These are phyloP conservation scores for Phycomyces nitens DNA, from an alignment of 192 early-diverging fungal genomes.

Conservation along the genomic window DNA sequence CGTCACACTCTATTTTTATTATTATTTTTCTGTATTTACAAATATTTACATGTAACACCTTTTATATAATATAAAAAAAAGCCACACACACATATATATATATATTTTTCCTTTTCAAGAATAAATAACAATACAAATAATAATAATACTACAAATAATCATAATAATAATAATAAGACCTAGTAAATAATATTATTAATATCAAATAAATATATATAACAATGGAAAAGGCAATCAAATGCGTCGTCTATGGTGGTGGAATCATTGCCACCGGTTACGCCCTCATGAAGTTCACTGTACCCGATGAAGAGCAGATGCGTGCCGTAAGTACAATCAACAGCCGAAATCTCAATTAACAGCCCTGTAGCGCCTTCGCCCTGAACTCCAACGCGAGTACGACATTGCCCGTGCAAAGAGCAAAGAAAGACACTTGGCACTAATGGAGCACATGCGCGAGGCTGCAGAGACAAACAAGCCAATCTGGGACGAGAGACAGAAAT, in stretches of 20 bases:
- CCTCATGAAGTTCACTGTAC: slow-evolving; percentile 49
- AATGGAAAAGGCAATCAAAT: slow-evolving; percentile 46
- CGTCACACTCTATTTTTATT: too few relatives aligned
- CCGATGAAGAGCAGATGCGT: slow-evolving; percentile 39
- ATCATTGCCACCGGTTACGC: slow-evolving; percentile 45
- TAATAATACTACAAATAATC: too few relatives aligned
- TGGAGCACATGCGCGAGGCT: slow-evolving; percentile 24
- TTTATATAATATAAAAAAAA: too few relatives aligned
- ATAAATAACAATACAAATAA: too few relatives aligned
- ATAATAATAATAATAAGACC: too few relatives aligned
- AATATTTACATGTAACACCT: too few relatives aligned
- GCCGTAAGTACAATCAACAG: slow-evolving; percentile 18
- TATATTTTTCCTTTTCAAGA: too few relatives aligned
- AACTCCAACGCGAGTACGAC: slow-evolving; percentile 28
- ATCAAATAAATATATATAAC: too few relatives aligned
- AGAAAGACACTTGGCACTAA: slow-evolving; percentile 17
- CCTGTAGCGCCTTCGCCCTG: slow-evolving; percentile 28
- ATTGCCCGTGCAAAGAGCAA: slow-evolving; percentile 11
- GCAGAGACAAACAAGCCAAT: slow-evolving; percentile 26
- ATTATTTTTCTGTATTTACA: too few relatives aligned
- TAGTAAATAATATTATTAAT: too few relatives aligned
- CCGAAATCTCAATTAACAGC: not conserved
- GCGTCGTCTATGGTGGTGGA: slow-evolving; percentile 36
- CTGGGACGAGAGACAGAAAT: slow-evolving; percentile 13
- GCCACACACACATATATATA: too few relatives aligned